Conservation (phyloP, 805 yeast genomes). For the Cyberlindnera euphorbiiphila region DNA sequence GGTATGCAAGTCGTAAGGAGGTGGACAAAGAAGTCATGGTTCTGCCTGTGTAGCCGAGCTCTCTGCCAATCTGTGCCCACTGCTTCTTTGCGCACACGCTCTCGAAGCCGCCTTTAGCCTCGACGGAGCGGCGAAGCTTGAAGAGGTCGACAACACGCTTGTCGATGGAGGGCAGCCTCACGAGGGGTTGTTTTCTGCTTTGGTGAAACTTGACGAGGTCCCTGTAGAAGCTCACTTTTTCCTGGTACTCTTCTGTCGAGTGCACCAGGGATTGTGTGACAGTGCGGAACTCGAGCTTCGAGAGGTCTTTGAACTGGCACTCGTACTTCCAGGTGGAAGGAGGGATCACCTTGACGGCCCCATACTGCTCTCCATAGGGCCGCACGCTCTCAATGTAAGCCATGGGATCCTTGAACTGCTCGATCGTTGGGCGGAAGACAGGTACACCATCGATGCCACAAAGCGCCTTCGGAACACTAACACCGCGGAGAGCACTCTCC, state of each 20-base stretch:
- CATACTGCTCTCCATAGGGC: constrained; percentile 45
- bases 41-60: constrained; percentile 69
- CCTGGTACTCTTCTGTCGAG: constrained; percentile 34
- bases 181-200: constrained; percentile 26
- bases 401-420: constrained; percentile 55
- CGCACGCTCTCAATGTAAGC: constrained; percentile 44
- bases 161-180: constrained; percentile 62
- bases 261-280: constrained; percentile 46
- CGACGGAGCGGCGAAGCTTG: constrained; percentile 53
- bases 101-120: constrained; percentile 61
- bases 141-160: constrained; percentile 63
- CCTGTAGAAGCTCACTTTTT: constrained; percentile 44
- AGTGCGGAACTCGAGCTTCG: constrained; percentile 48
- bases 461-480: constrained; percentile 1
- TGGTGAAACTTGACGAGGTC: constrained; percentile 42
- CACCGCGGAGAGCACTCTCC: too few species aligned
- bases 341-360: constrained; percentile 65
- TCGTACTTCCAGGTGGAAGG: constrained; percentile 39
- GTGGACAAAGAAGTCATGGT: constrained; percentile 70
- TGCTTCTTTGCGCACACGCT: constrained; percentile 59
- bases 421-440: constrained; percentile 35
- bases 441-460: constrained; percentile 3
- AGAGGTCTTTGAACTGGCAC: constrained; percentile 37
- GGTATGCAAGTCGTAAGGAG: constrained; percentile 57
- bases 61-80: constrained; percentile 85